Evolutionary conservation across 1,284 basidiomycete genomes (phyloP).

Genomic region (Cutaneotrichosporon cavernicola): DNA sequence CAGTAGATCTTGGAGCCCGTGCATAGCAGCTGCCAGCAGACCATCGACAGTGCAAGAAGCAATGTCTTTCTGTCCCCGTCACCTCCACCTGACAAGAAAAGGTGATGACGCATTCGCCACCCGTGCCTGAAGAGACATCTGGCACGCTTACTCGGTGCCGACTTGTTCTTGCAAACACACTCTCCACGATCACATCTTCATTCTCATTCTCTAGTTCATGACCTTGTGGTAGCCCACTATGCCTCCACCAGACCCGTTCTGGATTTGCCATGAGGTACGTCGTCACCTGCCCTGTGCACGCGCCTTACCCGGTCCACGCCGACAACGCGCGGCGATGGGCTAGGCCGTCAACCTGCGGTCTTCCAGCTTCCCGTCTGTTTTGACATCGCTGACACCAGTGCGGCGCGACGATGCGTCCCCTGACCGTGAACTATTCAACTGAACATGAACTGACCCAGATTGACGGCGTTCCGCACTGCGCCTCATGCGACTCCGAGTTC

Average conservation of each 20-base stretch:
- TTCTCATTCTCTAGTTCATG: not conserved
- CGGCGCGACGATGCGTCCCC: slow-evolving; percentile 46
- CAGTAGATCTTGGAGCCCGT: too few relatives aligned
- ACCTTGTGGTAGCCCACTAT: slow-evolving; percentile 15
- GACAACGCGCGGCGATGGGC: not conserved
- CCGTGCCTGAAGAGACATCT: not conserved
- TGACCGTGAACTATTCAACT: slow-evolving; percentile 27
- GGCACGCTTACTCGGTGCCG: not conserved
- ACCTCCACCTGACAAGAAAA: not conserved
- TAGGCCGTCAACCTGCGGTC: not conserved
- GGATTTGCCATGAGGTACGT: slow-evolving; percentile 48
- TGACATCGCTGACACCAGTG: slow-evolving; percentile 32
- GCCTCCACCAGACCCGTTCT: slow-evolving; percentile 38
- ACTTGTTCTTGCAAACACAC: not conserved
- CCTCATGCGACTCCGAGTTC: slow-evolving; percentile 48
- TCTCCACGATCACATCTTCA: not conserved
- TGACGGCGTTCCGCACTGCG: slow-evolving; percentile 39
- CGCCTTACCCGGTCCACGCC: not conserved
- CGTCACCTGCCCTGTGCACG: not conserved
- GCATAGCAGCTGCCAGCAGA: too few relatives aligned
- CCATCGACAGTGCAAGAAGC: too few relatives aligned
- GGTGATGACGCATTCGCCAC: slow-evolving; percentile 3
- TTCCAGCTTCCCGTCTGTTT: not conserved
- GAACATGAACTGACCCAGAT: slow-evolving; percentile 24
- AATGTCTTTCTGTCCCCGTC: too few relatives aligned